phyloP scores from a whole-genome alignment of 202 grass and related monocot genomes.

The Schoenoplectus tabernaemontani region DNA sequence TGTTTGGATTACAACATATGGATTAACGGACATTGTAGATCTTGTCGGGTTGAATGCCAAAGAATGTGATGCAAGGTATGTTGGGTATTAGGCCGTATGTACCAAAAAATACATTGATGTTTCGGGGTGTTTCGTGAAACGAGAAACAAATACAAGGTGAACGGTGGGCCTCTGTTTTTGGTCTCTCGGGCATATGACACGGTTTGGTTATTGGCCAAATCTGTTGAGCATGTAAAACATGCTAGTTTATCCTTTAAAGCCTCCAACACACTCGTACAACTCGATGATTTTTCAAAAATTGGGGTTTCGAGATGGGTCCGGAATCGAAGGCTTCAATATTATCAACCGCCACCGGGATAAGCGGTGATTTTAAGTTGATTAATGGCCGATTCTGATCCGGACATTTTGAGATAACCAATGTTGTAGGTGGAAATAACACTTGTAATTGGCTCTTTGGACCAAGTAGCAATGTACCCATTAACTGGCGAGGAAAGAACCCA shows the following conservation, averaged over 20 bases:
- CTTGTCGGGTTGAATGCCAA: conserved; percentile 21
- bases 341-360: conserved; percentile 19
- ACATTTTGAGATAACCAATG: conserved; percentile 52
- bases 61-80: conserved; percentile 35
- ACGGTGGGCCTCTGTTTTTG: not conserved
- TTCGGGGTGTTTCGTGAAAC: conserved; percentile 8
- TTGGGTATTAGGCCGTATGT: conserved; percentile 25
- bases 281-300: conserved; percentile 27
- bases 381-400: conserved; percentile 32
- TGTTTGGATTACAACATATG: conserved; percentile 23
- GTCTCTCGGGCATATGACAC: conserved; percentile 43
- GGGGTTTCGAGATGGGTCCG: conserved; percentile 24
- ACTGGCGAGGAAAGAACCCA: conserved; percentile 39
- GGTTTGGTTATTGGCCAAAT: conserved; percentile 18
- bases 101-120: not conserved
- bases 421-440: conserved; percentile 11
- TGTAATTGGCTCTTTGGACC: conserved; percentile 46
- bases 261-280: not conserved
- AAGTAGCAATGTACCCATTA: conserved; percentile 16
- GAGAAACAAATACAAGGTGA: not conserved
- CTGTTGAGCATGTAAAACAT: conserved; percentile 6
- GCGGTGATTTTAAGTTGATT: conserved; percentile 23
- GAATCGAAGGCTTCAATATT: conserved; percentile 17
- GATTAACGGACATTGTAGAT: conserved; percentile 52
- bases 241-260: conserved; percentile 10